A percentile compares a stretch with the other conserved stretches of the same genome.
These are phyloP conservation scores for Tuber melanosporum DNA, from an alignment of 495 filamentous ascomycete species.

Conservation along the genomic window DNA sequence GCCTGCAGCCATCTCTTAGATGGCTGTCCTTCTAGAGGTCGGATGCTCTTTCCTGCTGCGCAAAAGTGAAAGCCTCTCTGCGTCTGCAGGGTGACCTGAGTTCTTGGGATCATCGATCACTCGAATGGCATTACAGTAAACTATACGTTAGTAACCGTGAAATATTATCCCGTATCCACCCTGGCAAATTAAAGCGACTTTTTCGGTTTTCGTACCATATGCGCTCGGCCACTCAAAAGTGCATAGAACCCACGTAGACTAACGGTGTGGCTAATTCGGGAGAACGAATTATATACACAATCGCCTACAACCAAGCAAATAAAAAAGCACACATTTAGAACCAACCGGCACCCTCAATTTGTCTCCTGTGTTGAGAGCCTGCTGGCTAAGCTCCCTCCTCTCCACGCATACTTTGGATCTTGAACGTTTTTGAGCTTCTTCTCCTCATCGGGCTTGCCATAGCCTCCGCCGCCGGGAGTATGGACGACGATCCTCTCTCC, in stretches of 20 bases:
- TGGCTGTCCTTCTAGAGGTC: background rate
- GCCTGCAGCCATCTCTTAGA: no score
- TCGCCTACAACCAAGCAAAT: background rate
- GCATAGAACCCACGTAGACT: background rate
- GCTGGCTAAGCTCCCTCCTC: conserved; percentile 54
- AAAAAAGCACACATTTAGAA: background rate
- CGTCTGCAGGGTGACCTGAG: background rate
- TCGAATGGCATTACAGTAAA: background rate
- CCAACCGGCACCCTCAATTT: conserved; percentile 19
- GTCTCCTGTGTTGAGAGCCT: conserved; percentile 49
- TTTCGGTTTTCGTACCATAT: background rate
- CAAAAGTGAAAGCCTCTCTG: no score
- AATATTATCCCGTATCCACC: background rate
- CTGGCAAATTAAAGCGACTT: background rate
- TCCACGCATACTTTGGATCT: conserved; percentile 57
- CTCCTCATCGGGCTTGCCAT: conserved; percentile 56
- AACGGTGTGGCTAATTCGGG: background rate
- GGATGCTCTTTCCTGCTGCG: background rate
- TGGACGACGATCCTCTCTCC: conserved; percentile 78
- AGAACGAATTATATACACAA: background rate
- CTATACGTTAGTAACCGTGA: background rate
- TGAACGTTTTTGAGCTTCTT: conserved; percentile 40
- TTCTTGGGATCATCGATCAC: background rate
- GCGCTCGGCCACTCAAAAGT: background rate
- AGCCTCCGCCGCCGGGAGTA: conserved; percentile 69